Evolutionary conservation across 2,329 filamentous ascomycete species (phyloP), one percentile per base, ranked within the genome.

Genomic region (Raffaelea albimanens): DNA sequence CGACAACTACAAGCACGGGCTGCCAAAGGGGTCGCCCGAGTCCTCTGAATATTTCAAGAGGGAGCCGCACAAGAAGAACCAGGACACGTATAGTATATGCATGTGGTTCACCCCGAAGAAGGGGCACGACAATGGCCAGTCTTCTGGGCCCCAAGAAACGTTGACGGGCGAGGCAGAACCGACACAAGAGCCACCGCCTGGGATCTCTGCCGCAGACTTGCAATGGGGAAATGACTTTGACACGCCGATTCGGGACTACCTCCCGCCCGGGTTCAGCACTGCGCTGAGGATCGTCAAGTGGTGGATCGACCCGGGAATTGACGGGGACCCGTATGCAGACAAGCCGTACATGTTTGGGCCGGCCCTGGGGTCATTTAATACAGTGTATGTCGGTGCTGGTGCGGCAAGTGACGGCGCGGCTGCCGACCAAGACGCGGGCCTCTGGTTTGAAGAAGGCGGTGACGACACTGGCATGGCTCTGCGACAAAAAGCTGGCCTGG

Each of bases 201-300:
- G 75, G 33, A 80, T 95, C 48, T 71, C 73, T 3, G 88, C 80
- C 40, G 65, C 77, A 22, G 82, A 94, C 52, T 72, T 98, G 3
- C 81, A 96, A 46, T 95, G 95, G 57, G 93, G 91, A 39, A 97
- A 97, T 63, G 89, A 96, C 70, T 96, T 97, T 61, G 90, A 95
- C 59, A 79, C 85, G 44, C 87, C 93, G 0, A 93, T 98, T 56
- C 79, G 88, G 25, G 85, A 95, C 61, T 78, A 82, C 16, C 71
- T 98, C 2, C 91, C 93, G 0, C 87, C 87, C 0, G 89, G 91
- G 0, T 95, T 95, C 65, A 80, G 80, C 60, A 83, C 87, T 10
- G 90, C 89, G 0, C 80, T 96, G 65, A 82, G 80, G 45, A 83
- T 95, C 40, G 87, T 95, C 23, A 87, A 86, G 57, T 94, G 87